Base-by-base conservation (phyloP, 106 monocot genomes). In the Dendrobium catenatum region DNA sequence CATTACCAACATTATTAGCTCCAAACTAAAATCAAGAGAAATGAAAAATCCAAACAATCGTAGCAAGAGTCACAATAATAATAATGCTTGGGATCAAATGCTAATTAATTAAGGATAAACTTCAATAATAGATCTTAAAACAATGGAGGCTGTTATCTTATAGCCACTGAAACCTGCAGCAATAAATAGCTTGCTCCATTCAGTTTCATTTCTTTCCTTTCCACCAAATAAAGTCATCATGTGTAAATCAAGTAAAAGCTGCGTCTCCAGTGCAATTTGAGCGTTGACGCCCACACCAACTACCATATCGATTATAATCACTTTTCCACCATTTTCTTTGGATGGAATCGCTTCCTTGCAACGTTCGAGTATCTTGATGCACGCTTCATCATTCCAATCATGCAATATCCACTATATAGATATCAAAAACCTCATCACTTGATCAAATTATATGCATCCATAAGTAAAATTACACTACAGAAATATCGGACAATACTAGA, bases 381-480 rank as follows among this genome's bases (percentile, higher is more conserved):
- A 82, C 8, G 64, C 77, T 43, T 82, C 82, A n/a, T 82, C 77
- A 9, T 48, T 54, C 82, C 82, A 82, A 20, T 77, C 47, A 55
- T 82, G 82, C 29, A 59, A 68, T 54, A 82, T 40, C 77, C 82
- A 82, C 77, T 82, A n/a, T n/a, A 31, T 68, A 68, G 1, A 27
- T 31, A 68, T 7, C 11, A 27, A 27, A 68, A 31, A 7, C 11
- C 27, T 27, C 9, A 68, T 31, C 31, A 31, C 1, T 31, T 31
- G 31, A 31, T 31, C 31, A 31, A 31, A 31, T 1, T 31, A 31
- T 31, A 31, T 31, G 1, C 31, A 31, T 31, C 31, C 31, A 31
- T 31, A 31, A 31, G 31, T n/a, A n/a, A n/a, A n/a, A n/a, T n/a
- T n/a, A n/a, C n/a, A n/a, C n/a, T n/a, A n/a, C n/a, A n/a, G n/a